phyloP scores from a whole-genome alignment of 2,329 filamentous ascomycete species.

The Eutypella sp. region DNA sequence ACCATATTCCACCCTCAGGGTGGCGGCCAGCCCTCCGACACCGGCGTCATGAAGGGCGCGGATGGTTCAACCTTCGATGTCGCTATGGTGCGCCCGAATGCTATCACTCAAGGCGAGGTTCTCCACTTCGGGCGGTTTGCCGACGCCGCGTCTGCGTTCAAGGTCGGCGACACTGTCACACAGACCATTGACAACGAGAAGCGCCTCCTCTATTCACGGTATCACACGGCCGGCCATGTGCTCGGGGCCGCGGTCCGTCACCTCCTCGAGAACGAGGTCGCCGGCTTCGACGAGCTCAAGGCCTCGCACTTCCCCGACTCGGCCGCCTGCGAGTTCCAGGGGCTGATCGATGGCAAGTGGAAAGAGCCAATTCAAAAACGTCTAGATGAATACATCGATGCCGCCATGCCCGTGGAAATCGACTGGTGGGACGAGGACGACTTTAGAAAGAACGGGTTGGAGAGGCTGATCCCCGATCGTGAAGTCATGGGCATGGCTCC shows the following conservation, averaged over 20 bases:
- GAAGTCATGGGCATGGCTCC: slow-evolving; percentile 29
- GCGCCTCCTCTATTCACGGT: slow-evolving; percentile 58
- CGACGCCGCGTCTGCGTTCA: slow-evolving; percentile 27
- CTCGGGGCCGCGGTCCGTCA: slow-evolving; percentile 62
- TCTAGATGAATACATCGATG: slow-evolving; percentile 53
- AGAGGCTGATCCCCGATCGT: slow-evolving; percentile 50
- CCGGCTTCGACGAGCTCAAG: slow-evolving; percentile 60
- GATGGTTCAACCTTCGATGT: slow-evolving; percentile 43
- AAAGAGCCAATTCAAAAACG: slow-evolving; percentile 58
- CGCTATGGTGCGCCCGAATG: slow-evolving; percentile 50
- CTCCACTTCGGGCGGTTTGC: slow-evolving; percentile 61
- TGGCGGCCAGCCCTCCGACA: slow-evolving; percentile 67
- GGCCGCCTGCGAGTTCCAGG: slow-evolving; percentile 63
- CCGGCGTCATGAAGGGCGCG: slow-evolving; percentile 47
- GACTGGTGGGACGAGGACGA: slow-evolving; percentile 65
- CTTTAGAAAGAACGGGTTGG: slow-evolving; percentile 49
- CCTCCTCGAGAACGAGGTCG: slow-evolving; percentile 47
- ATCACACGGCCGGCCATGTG: slow-evolving; percentile 71
- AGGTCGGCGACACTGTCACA: slow-evolving; percentile 37
- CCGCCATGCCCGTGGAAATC: slow-evolving; percentile 54
- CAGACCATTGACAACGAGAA: slow-evolving; percentile 58
- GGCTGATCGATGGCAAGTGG: slow-evolving; percentile 59
- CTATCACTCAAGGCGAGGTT: slow-evolving; percentile 46
- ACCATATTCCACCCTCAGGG: slow-evolving; percentile 77
- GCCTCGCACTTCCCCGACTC: slow-evolving; percentile 66